Evolutionary conservation across 108 stramenopile genomes (phyloP), one percentile per base, ranked within the genome.

Genomic region (Tribonema minus): DNA sequence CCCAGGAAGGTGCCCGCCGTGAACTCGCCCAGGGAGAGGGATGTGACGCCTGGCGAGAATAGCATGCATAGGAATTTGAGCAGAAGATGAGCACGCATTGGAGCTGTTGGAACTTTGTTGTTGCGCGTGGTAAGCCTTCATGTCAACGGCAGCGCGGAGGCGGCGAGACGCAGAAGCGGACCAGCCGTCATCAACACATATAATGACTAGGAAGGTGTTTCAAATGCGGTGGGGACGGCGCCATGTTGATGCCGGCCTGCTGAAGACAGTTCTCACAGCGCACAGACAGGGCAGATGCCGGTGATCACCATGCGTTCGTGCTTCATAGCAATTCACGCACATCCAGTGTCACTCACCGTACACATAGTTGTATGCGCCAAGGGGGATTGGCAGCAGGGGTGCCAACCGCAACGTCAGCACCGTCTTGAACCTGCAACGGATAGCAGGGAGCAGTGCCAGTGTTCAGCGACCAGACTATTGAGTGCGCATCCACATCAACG

Each of bases 331-430:
- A 34, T 3, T 3, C 3, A 23, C 6, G 37, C 3, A 23, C 60
- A 2, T 2, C 23, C 25, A 33, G 25, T 27, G 26, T 26, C 29
- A 41, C 6, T 88, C 92, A 30, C 46, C 84, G 75, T 92, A 94
- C n/a, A 94, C 88, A 76, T 95, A 96, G 68, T 95, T 95, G 90
- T 96, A 96, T 69, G 91, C 69, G 31, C 94, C 95, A 26, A 96
- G 85, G 7, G 95, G 95, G 64, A 96, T 94, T 7, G 93, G 95
- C 61, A 96, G 74, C 32, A 96, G 82, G 9, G 93, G 93, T 30
- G 95, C 93, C 65, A 96, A 84, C 61, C 95, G 88, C 12, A 95
- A 76, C 6, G 93, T 95, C 67, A 96, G 73, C 38, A 96, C 92
- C 4, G 95, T 92, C 85, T 93, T 92, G 28, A 95, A 80, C 12